Conservation (phyloP, 768 basidiomycete genomes). For the Kwoniella pini region DNA sequence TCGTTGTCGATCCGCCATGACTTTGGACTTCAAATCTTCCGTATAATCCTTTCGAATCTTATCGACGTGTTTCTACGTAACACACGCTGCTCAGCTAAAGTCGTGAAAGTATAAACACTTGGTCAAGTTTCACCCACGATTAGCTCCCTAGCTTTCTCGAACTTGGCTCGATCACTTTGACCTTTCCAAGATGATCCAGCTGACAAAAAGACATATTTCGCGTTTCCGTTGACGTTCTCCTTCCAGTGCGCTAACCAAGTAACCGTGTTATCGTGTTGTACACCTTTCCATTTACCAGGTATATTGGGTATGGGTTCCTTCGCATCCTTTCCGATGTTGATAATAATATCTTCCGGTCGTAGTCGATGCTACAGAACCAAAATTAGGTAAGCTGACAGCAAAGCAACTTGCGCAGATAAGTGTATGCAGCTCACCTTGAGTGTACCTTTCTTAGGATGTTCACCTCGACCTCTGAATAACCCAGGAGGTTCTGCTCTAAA, state of each 20-base stretch:
- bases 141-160: slow-evolving; percentile 94
- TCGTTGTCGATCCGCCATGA: slow-evolving; percentile 91
- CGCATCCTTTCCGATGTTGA: slow-evolving; percentile 82
- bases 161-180: slow-evolving; percentile 95
- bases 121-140: slow-evolving; percentile 65
- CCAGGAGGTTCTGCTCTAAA: slow-evolving; percentile 98
- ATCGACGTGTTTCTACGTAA: slow-evolving; percentile 76
- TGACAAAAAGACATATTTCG: slow-evolving; percentile 97
- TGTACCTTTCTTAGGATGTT: slow-evolving; percentile 95
- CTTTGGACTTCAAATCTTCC: slow-evolving; percentile 78
- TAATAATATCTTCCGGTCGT: slow-evolving; percentile 87
- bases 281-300: slow-evolving; percentile 84
- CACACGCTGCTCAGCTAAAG: not conserved
- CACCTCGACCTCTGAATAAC: slow-evolving; percentile 95
- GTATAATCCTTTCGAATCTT: slow-evolving; percentile 87
- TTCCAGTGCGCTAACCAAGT: slow-evolving; percentile 99
- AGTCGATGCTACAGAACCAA: slow-evolving; percentile 68
- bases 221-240: slow-evolving; percentile 92
- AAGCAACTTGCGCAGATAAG: not conserved
- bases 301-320: slow-evolving; percentile 83
- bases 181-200: slow-evolving; percentile 98
- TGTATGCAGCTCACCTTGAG: slow-evolving; percentile 70
- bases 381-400: too few relatives aligned
- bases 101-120: too few relatives aligned
- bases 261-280: slow-evolving; percentile 84